Base-by-base conservation (phyloP, 2,329 filamentous ascomycete species). In the Emergomyces orientalis region DNA sequence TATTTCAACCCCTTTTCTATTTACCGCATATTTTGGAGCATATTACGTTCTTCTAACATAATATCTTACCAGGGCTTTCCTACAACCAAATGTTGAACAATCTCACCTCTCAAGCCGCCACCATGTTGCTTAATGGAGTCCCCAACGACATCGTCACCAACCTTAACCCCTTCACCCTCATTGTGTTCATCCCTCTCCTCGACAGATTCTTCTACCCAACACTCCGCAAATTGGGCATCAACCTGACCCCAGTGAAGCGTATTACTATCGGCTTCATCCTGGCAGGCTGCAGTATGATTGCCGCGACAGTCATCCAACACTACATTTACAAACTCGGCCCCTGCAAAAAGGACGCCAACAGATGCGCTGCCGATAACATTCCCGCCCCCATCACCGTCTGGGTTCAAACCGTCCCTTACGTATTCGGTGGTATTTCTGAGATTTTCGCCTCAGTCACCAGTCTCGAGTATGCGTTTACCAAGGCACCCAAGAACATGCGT, bases 401-500 rank as follows among this genome's bases (percentile, higher is more conserved):
- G 80, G 71, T 79, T 0, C 81, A 83, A 65, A 71, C 79, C 14
- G 70, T 79, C 1, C 74, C 77, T 5, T 81, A 81, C 69, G 74
- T 83, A 9, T 74, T 86, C 1, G 79, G 83, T 63, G 83, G 79
- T 65, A 78, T 84, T 64, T 82, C 81, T 2, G 83, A 85, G 70
- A 84, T 84, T 69, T 80, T 84, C 66, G 79, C 81, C 2, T 82
- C 79, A 13, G 80, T 86, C 63, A 85, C 83, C 3, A 86, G 85
- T 1, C 84, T 88, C 66, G 88, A 91, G 72, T 90, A 90, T 66
- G 89, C 89, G 41, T 91, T 86, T 78, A 87, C 86, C 72, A 90
- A 90, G 75, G 88, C 88, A 0, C 89, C 89, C 32, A 84, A 83
- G 70, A 91, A 90, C 78, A 92, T 92, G 89, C 86, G 88, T 67